phyloP scores from a whole-genome alignment of 2,329 filamentous ascomycete species.

The Colletotrichum viniferum region DNA sequence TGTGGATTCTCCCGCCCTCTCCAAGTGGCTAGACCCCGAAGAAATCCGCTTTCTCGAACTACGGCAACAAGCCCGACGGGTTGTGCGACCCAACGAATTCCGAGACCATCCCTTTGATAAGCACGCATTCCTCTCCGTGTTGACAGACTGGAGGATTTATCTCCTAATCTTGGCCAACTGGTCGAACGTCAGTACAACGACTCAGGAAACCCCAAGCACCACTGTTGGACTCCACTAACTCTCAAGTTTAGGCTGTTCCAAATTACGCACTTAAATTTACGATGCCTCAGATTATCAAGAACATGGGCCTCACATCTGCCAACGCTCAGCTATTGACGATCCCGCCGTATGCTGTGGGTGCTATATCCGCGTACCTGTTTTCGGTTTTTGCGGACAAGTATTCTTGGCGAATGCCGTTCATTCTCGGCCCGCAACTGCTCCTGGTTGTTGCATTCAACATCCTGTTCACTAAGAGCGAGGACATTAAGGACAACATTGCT shows the following conservation, averaged over 20 bases:
- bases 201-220: too few species aligned
- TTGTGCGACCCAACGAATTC: slow-evolving; percentile 25
- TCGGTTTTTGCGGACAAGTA: slow-evolving; percentile 40
- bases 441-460: slow-evolving; percentile 40
- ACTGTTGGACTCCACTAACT: too few species aligned
- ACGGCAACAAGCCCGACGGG: slow-evolving; percentile 35
- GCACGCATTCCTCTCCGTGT: slow-evolving; percentile 38
- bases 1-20: slow-evolving; percentile 43
- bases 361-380: slow-evolving; percentile 34
- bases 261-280: slow-evolving; percentile 38
- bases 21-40: slow-evolving; percentile 40
- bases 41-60: slow-evolving; percentile 45
- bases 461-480: slow-evolving; percentile 37
- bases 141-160: slow-evolving; percentile 52
- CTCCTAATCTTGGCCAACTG: slow-evolving; percentile 46
- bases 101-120: slow-evolving; percentile 35
- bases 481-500: slow-evolving; percentile 42
- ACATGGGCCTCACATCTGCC: slow-evolving; percentile 42
- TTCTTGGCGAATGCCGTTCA: slow-evolving; percentile 43
- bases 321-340: slow-evolving; percentile 35
- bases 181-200: slow-evolving; percentile 35
- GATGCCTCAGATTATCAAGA: slow-evolving; percentile 42
- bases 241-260: slow-evolving; percentile 25
- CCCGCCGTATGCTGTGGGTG: slow-evolving; percentile 40
- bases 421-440: slow-evolving; percentile 35